Percentiles rank a stretch among this genome's conserved stretches.
Conservation (phyloP, 2,329 filamentous ascomycete species). For the Metarhizium sp. region DNA sequence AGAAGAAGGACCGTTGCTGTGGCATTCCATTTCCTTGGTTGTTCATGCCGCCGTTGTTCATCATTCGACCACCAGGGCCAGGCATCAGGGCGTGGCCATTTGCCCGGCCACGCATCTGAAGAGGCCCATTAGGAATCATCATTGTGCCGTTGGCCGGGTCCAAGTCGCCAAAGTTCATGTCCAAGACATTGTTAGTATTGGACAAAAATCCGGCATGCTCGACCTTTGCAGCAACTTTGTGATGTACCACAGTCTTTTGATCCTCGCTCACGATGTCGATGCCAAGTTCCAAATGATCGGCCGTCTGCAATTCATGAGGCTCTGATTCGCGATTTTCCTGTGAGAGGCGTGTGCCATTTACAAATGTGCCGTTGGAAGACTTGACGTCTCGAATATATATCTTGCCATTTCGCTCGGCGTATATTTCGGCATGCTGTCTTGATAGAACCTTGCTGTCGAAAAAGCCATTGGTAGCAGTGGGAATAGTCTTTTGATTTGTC, state of each 20-base stretch:
- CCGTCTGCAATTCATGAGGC: conserved; percentile 82
- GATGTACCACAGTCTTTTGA: conserved; percentile 95
- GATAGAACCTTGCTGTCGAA: conserved; percentile 98
- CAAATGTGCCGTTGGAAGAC: conserved; percentile 97
- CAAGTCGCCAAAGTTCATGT: conserved; percentile 87
- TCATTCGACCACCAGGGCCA: conserved; percentile 53
- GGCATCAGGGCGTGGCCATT: conserved; percentile 56
- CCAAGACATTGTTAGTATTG: conserved; percentile 65
- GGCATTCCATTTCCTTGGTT: conserved; percentile 49
- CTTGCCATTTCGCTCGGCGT: conserved; percentile 76
- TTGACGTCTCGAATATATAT: conserved; percentile 97
- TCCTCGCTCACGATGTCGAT: conserved; percentile 99
- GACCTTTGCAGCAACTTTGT: conserved; percentile 95
- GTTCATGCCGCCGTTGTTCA: conserved; percentile 34
- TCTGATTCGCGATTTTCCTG: conserved; percentile 95
- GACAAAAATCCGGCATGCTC: conserved; percentile 85
- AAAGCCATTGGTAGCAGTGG: conserved; percentile 83
- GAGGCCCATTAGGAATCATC: conserved; percentile 59
- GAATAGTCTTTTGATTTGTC: conserved; percentile 92
- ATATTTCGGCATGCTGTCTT: conserved; percentile 91
- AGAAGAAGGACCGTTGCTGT: conserved; percentile 75
- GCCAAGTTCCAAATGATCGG: conserved; percentile 86
- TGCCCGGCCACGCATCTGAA: conserved; percentile 61
- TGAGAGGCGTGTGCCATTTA: conserved; percentile 84
- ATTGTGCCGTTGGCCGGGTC: conserved; percentile 70